These are phyloP conservation scores for Arthrobotrys entomopaga DNA, from an alignment of 2,329 filamentous ascomycete species.

Conservation along the genomic window DNA sequence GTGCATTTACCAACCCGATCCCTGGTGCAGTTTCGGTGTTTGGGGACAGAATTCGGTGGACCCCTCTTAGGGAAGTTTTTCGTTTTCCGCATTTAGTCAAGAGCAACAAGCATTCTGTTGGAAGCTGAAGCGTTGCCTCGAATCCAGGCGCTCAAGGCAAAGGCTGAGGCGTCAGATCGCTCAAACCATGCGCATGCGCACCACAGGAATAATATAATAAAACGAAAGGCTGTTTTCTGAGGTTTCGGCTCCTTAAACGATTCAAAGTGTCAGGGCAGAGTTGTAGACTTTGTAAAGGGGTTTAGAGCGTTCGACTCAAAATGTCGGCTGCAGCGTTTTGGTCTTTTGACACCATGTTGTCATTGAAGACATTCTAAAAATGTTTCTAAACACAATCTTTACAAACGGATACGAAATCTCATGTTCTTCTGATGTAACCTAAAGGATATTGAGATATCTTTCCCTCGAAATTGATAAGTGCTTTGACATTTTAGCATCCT, in stretches of 20 bases:
- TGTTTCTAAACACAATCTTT: background rate
- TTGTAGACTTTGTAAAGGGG: background rate
- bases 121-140: too few relatives aligned
- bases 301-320: background rate
- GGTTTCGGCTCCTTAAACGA: too few relatives aligned
- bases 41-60: conserved; percentile 28
- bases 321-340: conserved; percentile 23
- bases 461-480: too few relatives aligned
- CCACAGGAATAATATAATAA: background rate
- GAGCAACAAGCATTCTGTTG: background rate
- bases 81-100: conserved; percentile 30
- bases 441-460: too few relatives aligned
- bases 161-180: too few relatives aligned
- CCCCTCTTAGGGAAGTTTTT: conserved; percentile 14
- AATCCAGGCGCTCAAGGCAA: too few relatives aligned
- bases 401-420: too few relatives aligned
- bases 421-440: too few relatives aligned
- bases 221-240: too few relatives aligned
- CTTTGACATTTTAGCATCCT: too few relatives aligned
- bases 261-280: background rate
- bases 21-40: conserved; percentile 10
- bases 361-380: background rate
- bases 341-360: conserved; percentile 9
- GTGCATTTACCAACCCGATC: too few relatives aligned
- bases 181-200: conserved; percentile 1